Evolutionary conservation across 2,329 filamentous ascomycete genomes (phyloP), one percentile per base, ranked within the genome.

Genomic region (Nothomitra cinnamomea): DNA sequence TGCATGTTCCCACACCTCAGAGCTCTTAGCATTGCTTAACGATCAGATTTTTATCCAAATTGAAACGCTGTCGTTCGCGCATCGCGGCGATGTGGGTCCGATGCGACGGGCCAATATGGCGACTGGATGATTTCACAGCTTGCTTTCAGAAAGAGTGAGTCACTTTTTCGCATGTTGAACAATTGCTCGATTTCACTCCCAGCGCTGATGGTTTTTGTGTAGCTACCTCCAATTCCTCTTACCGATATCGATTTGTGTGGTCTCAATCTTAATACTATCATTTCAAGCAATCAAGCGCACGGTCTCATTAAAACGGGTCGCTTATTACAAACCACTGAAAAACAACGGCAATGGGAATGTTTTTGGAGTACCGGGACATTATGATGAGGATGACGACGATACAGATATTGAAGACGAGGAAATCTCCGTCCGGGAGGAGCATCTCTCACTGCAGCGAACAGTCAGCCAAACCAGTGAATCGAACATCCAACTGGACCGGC

Each of bases 151-250:
- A 70, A 66, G 72, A 70, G 72, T 75, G 64, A 61, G 71, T 65
- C 28, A 10, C 4, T 15, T 48, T 22, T n/a, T 10, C 1, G 15
- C 13, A 21, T 28, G 48, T 51, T 50, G 21, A 50, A 70, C 52
- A 83, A 80, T 65, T 81, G 83, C 63, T 76, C 76, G 52, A 2
- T 25, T 15, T 17, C 15, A 42, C 2, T n/a, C 38, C 38, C 53
- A 22, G 40, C 13, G 36, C 53, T 58, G 28, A 53, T 49, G 48
- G 48, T 45, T n/a, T 41, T 50, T 49, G 35, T 58, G 56, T 65
- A 90, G 86, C 66, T 89, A 85, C 66, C 77, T 94, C 53, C 82
- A 86, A 67, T 79, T 86, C 56, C 72, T 94, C 48, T 74, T 96
- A 53, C 92, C 92, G 53, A 71, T 92, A 56, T 69, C 82, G 57